These are phyloP conservation scores for Oxyria digyna DNA, from an alignment of 148 eudicot genomes.

Conservation along the genomic window DNA sequence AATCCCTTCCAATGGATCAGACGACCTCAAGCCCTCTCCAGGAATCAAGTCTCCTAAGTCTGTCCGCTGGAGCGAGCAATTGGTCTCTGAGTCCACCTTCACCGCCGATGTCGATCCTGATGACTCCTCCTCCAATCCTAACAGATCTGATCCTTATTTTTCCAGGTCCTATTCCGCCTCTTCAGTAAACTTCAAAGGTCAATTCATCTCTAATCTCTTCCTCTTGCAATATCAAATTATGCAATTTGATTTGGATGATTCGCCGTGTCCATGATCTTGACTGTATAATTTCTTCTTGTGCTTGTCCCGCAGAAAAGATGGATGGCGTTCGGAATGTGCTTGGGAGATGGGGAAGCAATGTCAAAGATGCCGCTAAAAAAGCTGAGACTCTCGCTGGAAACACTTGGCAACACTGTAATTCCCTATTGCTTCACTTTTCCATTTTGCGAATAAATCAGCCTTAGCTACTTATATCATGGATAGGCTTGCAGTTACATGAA, in stretches of 20 bases:
- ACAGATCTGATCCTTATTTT: conserved; percentile 29
- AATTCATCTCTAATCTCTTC: not conserved
- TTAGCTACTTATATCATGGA: not conserved
- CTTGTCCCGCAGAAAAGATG: conserved; percentile 41
- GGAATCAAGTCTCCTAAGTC: conserved; percentile 27
- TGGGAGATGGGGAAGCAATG: conserved; percentile 85
- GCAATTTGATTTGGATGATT: not conserved
- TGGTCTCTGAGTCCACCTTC: conserved; percentile 32
- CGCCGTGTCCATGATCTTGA: not conserved
- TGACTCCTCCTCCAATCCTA: conserved; percentile 12
- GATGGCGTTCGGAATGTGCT: conserved; percentile 45
- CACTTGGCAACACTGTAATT: conserved; percentile 88
- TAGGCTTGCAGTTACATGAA: not conserved
- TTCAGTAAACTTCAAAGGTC: conserved; percentile 37
- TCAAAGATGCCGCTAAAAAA: conserved; percentile 65
- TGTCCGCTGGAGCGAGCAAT: conserved; percentile 47
- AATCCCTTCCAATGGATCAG: not conserved
- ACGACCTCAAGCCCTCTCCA: not conserved
- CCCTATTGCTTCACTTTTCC: not conserved
- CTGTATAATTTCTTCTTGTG: not conserved
- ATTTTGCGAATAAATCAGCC: not conserved
- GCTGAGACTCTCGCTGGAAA: conserved; percentile 86
- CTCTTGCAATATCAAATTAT: not conserved
- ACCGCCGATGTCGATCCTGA: conserved; percentile 16
- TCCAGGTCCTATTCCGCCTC: conserved; percentile 18